A percentile compares a stretch with the other conserved stretches of the same genome.
Conservation (phyloP, 768 basidiomycete species). For the Rhodotorula babjevae region DNA sequence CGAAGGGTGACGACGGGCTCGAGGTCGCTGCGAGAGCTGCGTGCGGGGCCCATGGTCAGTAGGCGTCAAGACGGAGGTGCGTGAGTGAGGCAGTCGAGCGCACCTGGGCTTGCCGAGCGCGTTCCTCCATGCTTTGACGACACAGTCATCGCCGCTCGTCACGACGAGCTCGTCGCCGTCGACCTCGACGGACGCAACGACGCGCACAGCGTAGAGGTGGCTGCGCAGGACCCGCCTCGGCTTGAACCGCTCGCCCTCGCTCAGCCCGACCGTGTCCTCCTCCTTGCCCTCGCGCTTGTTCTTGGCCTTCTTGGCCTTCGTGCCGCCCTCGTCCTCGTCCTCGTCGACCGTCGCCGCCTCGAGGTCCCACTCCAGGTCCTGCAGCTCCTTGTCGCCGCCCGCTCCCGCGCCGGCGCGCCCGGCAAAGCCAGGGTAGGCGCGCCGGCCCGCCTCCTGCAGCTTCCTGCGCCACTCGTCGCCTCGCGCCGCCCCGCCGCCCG, state of each 20-base stretch:
- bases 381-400: conserved; percentile 65
- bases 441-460: conserved; percentile 47
- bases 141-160: conserved; percentile 92
- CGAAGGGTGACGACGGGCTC: conserved; percentile 91
- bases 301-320: conserved; percentile 51
- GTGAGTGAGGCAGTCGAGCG: conserved; percentile 46
- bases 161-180: conserved; percentile 52
- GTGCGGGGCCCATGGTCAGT: neutral
- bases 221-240: conserved; percentile 49
- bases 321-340: conserved; percentile 53
- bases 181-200: conserved; percentile 76
- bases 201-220: conserved; percentile 88
- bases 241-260: neutral
- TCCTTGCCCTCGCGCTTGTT: conserved; percentile 54
- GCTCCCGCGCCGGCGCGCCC: neutral
- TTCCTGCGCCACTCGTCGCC: conserved; percentile 72
- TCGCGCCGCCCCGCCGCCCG: conserved; percentile 53
- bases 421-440: conserved; percentile 13
- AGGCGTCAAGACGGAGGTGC: neutral
- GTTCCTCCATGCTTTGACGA: conserved; percentile 92
- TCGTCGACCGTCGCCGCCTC: conserved; percentile 34
- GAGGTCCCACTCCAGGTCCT: conserved; percentile 56
- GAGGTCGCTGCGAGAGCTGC: conserved; percentile 59
- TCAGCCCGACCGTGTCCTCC: conserved; percentile 40
- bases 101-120: conserved; percentile 67